Percentiles rank a stretch among this genome's conserved stretches.
Evolutionary conservation across 495 filamentous ascomycete genomes (phyloP).

Genomic region (Hypoxylon fuscum): DNA sequence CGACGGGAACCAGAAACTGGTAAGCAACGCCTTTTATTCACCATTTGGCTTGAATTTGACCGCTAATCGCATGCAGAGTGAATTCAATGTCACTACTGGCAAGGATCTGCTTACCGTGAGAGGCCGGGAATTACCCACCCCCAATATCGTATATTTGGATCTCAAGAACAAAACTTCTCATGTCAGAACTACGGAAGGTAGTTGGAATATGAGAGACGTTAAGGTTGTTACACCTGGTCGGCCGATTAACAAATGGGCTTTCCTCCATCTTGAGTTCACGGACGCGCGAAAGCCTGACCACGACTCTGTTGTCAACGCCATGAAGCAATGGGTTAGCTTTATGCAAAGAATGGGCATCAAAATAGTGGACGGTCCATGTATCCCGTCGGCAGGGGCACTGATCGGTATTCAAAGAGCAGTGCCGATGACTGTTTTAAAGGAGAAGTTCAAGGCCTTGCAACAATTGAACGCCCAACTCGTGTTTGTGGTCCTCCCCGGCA

Average conservation of each 20-base stretch:
- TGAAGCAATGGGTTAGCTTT: slow-evolving; percentile 45
- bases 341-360: slow-evolving; percentile 49
- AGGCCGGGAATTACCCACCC: slow-evolving; percentile 68
- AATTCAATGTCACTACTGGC: slow-evolving; percentile 65
- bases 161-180: not conserved
- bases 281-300: not conserved
- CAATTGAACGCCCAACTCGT: slow-evolving; percentile 58
- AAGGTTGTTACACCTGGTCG: slow-evolving; percentile 45
- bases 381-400: too few relatives aligned
- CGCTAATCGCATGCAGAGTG: slow-evolving; percentile 25
- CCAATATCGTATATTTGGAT: slow-evolving; percentile 62
- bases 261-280: slow-evolving; percentile 33
- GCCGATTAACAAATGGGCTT: slow-evolving; percentile 48
- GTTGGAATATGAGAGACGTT: slow-evolving; percentile 51
- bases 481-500: slow-evolving; percentile 67
- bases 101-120: slow-evolving; percentile 68
- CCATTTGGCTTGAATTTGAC: not conserved
- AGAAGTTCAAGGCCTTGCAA: slow-evolving; percentile 31
- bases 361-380: slow-evolving; percentile 29
- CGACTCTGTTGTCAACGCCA: slow-evolving; percentile 11
- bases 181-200: slow-evolving; percentile 38
- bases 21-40: slow-evolving; percentile 13
- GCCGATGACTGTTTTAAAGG: slow-evolving; percentile 12
- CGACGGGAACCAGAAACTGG: slow-evolving; percentile 48
- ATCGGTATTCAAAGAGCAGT: not conserved